Evolutionary conservation across 75 land plant genomes (phyloP).

Genomic region (Sequoiadendron giganteum): DNA sequence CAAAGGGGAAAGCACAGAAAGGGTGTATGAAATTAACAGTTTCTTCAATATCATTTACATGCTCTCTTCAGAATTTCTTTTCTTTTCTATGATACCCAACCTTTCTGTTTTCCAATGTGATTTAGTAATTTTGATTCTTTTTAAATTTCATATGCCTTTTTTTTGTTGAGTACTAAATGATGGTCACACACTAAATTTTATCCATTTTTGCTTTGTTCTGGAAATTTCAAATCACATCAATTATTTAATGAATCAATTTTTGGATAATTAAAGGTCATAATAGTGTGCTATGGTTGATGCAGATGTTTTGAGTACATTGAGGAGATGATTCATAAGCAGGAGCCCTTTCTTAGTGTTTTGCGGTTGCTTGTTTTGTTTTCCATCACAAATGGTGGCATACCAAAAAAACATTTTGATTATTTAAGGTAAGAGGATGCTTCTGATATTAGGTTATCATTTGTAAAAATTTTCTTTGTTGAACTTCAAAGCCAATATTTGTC

Average conservation of each 20-base stretch:
- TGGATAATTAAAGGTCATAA: neutral
- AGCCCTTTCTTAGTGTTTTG: conserved; percentile 74
- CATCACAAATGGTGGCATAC: conserved; percentile 79
- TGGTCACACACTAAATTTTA: neutral
- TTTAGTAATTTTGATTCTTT: neutral
- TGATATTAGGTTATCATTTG: neutral
- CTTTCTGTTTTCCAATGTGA: neutral
- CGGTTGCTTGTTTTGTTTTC: conserved; percentile 88
- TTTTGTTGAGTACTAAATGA: neutral
- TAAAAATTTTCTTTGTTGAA: neutral
- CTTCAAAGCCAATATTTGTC: neutral
- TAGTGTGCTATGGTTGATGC: conserved; percentile 34
- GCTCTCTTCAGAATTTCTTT: neutral
- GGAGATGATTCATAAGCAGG: conserved; percentile 98
- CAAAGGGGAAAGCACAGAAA: neutral
- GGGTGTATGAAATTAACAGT: neutral
- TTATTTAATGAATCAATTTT: neutral
- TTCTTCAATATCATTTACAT: neutral
- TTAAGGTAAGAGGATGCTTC: conserved; percentile 51
- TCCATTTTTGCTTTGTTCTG: neutral
- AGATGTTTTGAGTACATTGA: conserved; percentile 93
- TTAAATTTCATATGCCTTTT: neutral
- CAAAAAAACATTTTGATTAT: conserved; percentile 91
- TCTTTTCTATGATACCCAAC: neutral
- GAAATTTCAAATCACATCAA: neutral